Percentiles rank a stretch among this genome's conserved stretches.
Evolutionary conservation across 2,329 filamentous ascomycete genomes (phyloP).

Genomic region (Thelonectria rubi): DNA sequence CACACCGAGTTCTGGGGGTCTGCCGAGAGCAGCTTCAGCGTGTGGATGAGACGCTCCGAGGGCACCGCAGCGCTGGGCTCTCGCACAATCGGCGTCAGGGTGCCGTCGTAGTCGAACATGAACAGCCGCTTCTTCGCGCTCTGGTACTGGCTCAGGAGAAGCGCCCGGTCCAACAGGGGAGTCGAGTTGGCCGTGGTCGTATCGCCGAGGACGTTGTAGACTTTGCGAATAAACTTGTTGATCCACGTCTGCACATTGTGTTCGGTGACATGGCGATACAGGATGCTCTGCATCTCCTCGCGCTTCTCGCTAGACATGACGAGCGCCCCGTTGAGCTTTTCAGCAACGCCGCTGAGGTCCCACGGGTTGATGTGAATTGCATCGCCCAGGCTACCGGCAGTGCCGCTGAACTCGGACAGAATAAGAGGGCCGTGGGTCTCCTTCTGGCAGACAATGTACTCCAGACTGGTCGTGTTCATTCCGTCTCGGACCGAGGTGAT

Average conservation of each 20-base stretch:
- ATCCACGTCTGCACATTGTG: constrained; percentile 92
- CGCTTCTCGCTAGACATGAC: constrained; percentile 76
- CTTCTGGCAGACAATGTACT: constrained; percentile 93
- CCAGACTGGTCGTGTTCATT: constrained; percentile 97
- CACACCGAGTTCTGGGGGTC: constrained; percentile 91
- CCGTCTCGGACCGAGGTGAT: constrained; percentile 97
- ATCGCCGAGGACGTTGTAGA: constrained; percentile 82
- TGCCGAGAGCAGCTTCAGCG: constrained; percentile 79
- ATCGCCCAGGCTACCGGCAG: constrained; percentile 82
- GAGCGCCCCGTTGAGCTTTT: constrained; percentile 82
- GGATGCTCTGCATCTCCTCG: constrained; percentile 72
- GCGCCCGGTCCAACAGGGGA: constrained; percentile 79
- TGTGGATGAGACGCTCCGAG: constrained; percentile 81
- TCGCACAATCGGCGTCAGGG: constrained; percentile 92
- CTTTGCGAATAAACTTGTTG: constrained; percentile 77
- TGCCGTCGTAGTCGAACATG: constrained; percentile 99
- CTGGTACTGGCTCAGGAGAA: constrained; percentile 78
- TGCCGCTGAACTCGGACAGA: constrained; percentile 95
- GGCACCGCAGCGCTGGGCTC: constrained; percentile 91
- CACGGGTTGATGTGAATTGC: constrained; percentile 98
- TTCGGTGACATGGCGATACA: constrained; percentile 85
- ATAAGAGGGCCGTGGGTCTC: constrained; percentile 88
- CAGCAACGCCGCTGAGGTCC: constrained; percentile 86
- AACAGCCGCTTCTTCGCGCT: constrained; percentile 82
- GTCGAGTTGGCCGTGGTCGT: constrained; percentile 80